Conservation (phyloP, 208 protist genomes). For the Trichomonas tenax region DNA sequence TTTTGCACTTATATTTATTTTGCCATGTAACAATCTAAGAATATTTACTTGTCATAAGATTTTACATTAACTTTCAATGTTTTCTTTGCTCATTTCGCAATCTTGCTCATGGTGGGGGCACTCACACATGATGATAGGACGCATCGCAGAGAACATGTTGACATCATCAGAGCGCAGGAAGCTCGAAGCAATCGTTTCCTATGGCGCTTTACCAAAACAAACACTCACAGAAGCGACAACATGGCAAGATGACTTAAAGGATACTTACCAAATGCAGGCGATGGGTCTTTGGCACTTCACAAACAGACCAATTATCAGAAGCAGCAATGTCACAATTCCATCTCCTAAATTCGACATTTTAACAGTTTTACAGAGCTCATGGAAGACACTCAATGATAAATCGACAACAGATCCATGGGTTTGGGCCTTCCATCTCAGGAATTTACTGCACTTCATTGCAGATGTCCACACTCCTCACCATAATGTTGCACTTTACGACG, state of each 20-base stretch:
- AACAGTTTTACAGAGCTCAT: not conserved
- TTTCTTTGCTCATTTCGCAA: too few species aligned
- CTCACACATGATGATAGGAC: not conserved
- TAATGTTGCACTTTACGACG: not conserved
- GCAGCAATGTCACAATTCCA: not conserved
- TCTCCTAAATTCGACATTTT: not conserved
- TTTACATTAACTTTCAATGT: too few species aligned
- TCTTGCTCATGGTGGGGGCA: not conserved
- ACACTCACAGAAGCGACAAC: not conserved
- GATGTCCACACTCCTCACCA: slow-evolving; percentile 1
- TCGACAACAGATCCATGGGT: not conserved
- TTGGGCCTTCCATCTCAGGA: not conserved
- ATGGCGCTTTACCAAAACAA: not conserved
- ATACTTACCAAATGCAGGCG: not conserved
- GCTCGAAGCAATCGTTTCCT: not conserved
- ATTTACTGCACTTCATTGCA: not conserved
- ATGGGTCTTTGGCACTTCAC: not conserved
- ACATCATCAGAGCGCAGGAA: not conserved
- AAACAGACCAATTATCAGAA: not conserved
- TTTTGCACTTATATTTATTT: too few species aligned
- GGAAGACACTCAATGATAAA: not conserved
- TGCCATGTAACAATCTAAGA: too few species aligned
- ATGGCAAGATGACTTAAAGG: slow-evolving; percentile 17
- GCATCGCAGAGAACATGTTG: not conserved
- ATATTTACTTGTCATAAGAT: too few species aligned